Conservation (phyloP, 192 early-diverging fungal species). For the Linnemannia zychae region DNA sequence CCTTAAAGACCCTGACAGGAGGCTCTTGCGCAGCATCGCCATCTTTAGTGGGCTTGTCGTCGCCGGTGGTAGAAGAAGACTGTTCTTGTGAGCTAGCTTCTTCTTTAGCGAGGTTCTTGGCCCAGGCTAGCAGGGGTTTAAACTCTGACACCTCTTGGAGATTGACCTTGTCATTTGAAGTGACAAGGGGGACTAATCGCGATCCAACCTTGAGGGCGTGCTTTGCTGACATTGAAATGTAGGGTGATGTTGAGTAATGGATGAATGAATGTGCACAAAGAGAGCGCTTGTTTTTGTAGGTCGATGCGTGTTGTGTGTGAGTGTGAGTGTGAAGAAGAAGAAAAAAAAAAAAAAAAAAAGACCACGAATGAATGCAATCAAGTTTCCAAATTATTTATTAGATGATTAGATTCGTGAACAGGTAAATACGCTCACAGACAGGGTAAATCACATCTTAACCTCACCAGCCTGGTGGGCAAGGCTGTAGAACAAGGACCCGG, state of each 20-base stretch:
- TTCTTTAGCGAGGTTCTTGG: conserved; percentile 59
- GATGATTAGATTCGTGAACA: too few species aligned
- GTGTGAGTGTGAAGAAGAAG: not conserved
- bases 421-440: not conserved
- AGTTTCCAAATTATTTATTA: too few species aligned
- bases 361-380: too few species aligned
- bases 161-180: conserved; percentile 40
- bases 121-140: conserved; percentile 73
- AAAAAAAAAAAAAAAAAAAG: not conserved
- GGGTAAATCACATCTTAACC: conserved; percentile 12
- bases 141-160: conserved; percentile 60
- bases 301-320: not conserved
- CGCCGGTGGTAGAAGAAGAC: not conserved
- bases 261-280: not conserved
- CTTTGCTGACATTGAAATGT: conserved; percentile 32
- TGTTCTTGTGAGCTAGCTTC: conserved; percentile 8
- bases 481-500: conserved; percentile 35
- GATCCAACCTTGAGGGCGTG: conserved; percentile 43
- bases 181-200: conserved; percentile 45
- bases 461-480: conserved; percentile 47
- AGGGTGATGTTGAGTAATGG: not conserved
- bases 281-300: not conserved
- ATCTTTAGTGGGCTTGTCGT: not conserved
- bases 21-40: conserved; percentile 10
- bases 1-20: conserved; percentile 58